Percentiles rank a stretch among this genome's conserved stretches.
Evolutionary conservation across 202 grass and related monocot species (phyloP).

Genomic region (Setaria italica): DNA sequence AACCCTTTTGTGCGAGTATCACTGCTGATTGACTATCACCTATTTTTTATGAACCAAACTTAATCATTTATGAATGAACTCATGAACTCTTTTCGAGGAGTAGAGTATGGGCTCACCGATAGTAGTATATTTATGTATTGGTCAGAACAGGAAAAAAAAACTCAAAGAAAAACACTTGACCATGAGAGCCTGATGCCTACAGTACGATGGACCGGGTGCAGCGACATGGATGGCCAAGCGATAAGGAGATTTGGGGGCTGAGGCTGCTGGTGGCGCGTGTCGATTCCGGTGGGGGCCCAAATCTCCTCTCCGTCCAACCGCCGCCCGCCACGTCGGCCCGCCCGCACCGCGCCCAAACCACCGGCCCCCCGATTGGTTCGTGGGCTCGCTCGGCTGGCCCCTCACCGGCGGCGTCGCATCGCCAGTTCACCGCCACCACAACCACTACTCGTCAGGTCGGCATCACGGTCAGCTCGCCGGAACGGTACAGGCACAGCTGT

Average conservation of each 20-base stretch:
- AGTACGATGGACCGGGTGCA: conserved; percentile 47
- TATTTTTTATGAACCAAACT: too few relatives aligned
- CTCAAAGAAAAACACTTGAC: neutral
- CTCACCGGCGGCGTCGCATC: conserved; percentile 7
- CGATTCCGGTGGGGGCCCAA: conserved; percentile 45
- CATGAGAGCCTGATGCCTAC: neutral
- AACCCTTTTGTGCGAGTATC: neutral
- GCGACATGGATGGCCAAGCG: conserved; percentile 36
- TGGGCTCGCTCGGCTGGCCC: neutral
- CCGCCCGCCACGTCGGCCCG: neutral
- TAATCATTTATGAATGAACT: neutral
- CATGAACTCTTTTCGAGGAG: neutral
- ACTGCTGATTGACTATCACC: neutral
- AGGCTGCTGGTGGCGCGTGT: conserved; percentile 26
- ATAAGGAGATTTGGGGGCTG: conserved; percentile 45
- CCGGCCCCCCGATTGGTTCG: neutral
- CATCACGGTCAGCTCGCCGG: neutral
- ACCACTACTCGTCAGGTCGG: neutral
- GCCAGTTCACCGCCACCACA: neutral
- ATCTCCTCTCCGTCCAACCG: neutral
- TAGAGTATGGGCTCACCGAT: neutral
- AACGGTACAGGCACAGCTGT: neutral
- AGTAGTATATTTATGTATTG: neutral
- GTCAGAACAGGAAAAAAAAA: neutral
- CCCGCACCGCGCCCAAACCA: neutral